Base-by-base conservation (phyloP, 2,329 filamentous ascomycete genomes). In the Phyllosticta ampelicida region DNA sequence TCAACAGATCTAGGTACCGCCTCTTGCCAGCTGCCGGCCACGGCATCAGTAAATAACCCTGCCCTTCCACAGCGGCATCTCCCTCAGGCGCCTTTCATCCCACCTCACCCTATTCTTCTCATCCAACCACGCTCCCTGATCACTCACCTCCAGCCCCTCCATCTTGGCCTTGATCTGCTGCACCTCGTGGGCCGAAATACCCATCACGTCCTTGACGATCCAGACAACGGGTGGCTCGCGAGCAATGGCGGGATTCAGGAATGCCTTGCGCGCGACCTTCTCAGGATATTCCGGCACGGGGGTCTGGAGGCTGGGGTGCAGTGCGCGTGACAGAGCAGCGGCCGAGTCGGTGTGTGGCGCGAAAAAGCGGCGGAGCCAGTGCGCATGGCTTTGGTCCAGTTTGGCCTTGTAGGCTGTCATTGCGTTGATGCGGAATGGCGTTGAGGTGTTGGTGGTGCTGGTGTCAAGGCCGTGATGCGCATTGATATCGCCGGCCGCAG, bases 61-160 rank as follows among this genome's bases (percentile, higher is more conserved):
- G 53, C 71, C 71, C 56, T 75, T 72, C 51, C 66, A 77, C 30
- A 78, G 66, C 3, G 75, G 75, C 30, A 75, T 72, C 60, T 74
- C 68, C 52, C 71, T 69, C 29, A 75, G 69, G 53, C 69, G 66
- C 1, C 71, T 69, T 57, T 72, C 66, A 50, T 76, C 72, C 74
- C 75, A 78, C 60, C 69, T 67, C 48, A 77, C 65, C 62, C 69
- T 73, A 21, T 73, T 74, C 65, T 77, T 72, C 63, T 75, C 73
- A 60, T 78, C 71, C 53, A 78, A 69, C 20, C 65, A 65, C 18
- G 75, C 75, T 48, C 72, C 73, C 44, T 77, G 74, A 55, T 78
- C 74, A 8, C 74, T 76, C 4, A 74, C 73, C n/a, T 65, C 53
- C 16, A 78, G 55, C 0, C 65, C 70, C 4, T 53, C 68, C 3